A percentile compares a stretch with the other conserved stretches of the same genome.
These are phyloP conservation scores for Pseudogymnoascus sp. DNA, from an alignment of 2,329 filamentous ascomycete species.

Conservation along the genomic window DNA sequence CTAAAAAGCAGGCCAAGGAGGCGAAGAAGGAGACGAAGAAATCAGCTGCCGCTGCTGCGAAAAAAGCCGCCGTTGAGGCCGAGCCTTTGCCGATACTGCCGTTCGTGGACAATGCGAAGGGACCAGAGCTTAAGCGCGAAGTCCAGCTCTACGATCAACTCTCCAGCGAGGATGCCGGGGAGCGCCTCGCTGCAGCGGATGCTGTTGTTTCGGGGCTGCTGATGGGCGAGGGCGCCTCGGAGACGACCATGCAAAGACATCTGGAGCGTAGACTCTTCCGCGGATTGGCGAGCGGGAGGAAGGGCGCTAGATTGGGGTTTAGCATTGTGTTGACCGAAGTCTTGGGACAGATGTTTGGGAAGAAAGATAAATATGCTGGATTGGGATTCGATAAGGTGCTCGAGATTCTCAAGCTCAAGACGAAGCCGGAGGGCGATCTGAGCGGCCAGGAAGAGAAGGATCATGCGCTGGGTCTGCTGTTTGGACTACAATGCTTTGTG, in stretches of 20 bases:
- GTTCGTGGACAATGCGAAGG: conserved; percentile 46
- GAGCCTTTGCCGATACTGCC: conserved; percentile 18
- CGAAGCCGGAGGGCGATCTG: conserved; percentile 45
- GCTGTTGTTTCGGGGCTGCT: conserved; percentile 51
- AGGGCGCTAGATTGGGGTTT: conserved; percentile 82
- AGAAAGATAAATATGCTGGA: conserved; percentile 42
- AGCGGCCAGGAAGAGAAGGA: conserved; percentile 74
- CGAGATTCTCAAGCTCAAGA: conserved; percentile 48
- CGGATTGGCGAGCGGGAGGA: conserved; percentile 82
- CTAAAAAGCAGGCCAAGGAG: conserved; percentile 24
- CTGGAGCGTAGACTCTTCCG: conserved; percentile 67
- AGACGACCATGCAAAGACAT: conserved; percentile 50
- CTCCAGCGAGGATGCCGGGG: conserved; percentile 49
- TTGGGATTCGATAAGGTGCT: conserved; percentile 51
- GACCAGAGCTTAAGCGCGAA: conserved; percentile 51
- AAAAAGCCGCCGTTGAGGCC: neutral
- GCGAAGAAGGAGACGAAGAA: conserved; percentile 4
- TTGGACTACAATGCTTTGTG: conserved; percentile 80
- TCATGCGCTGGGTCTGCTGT: conserved; percentile 75
- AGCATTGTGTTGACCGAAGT: conserved; percentile 82
- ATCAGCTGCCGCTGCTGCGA: neutral
- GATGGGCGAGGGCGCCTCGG: conserved; percentile 41
- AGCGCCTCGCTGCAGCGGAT: conserved; percentile 52
- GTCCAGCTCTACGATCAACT: conserved; percentile 54
- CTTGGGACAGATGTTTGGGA: conserved; percentile 60